Evolutionary conservation across 2,329 filamentous ascomycete species (phyloP).

Genomic region (Botrytis fabae): DNA sequence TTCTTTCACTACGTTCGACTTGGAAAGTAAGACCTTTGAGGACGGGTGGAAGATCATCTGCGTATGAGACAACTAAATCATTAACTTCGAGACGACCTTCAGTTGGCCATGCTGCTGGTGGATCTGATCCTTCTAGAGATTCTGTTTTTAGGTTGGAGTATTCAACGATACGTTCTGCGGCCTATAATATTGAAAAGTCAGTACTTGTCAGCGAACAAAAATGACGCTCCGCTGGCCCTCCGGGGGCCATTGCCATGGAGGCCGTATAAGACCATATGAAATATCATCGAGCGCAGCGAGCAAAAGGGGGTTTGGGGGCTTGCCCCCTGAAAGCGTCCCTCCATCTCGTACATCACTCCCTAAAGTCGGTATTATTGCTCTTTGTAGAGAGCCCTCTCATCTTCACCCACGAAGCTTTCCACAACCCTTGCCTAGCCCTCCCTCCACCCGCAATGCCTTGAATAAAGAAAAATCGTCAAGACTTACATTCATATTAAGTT

Average conservation of each 20-base stretch:
- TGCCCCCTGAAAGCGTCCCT: not conserved
- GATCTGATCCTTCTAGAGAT: slow-evolving; percentile 58
- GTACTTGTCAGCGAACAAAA: not conserved
- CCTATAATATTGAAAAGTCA: not conserved
- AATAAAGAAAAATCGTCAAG: not conserved
- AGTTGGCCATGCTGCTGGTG: slow-evolving; percentile 73
- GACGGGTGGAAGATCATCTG: slow-evolving; percentile 68
- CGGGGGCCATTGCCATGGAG: slow-evolving; percentile 1
- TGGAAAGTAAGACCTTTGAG: slow-evolving; percentile 68
- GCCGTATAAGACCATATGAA: not conserved
- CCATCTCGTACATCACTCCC: not conserved
- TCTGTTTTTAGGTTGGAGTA: slow-evolving; percentile 71
- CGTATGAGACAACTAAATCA: slow-evolving; percentile 71
- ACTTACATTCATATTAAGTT: slow-evolving; percentile 73
- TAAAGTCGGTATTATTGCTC: not conserved
- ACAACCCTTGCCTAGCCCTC: not conserved
- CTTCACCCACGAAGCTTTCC: not conserved
- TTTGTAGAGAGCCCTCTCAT: not conserved
- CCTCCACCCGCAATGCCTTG: not conserved
- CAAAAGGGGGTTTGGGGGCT: not conserved
- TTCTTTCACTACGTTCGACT: slow-evolving; percentile 65
- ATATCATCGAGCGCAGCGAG: not conserved
- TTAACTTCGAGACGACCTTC: slow-evolving; percentile 72
- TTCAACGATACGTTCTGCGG: slow-evolving; percentile 70
- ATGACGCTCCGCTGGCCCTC: not conserved